Evolutionary conservation across 176 grass and related monocot genomes (phyloP), one percentile per base, ranked within the genome.

Genomic region (Carex parvula): DNA sequence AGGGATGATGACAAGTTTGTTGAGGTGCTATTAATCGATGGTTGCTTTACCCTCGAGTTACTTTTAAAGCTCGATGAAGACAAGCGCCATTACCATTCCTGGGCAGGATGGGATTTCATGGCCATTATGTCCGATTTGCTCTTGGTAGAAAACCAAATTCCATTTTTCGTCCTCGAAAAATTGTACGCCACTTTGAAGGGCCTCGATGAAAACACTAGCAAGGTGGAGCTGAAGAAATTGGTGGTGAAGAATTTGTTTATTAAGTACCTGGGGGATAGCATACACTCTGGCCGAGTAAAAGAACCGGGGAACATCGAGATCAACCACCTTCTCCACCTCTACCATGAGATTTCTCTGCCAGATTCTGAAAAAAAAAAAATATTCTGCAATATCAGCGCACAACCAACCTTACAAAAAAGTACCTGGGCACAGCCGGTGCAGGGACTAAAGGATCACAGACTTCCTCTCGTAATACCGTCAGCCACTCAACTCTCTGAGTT

Each of bases 121-220:
- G 12, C 46, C 74, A 79, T 79, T 55, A 50, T 79, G 74, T 79
- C 74, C 11, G 74, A 79, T 79, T 79, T 79, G 48, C 74, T 79
- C 30, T 72, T 72, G 68, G 17, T 72, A 39, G 68, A 72, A 72
- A 72, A 46, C 18, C 68, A 72, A 39, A 58, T 58, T 79, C 21
- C 50, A 50, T 79, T 79, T 16, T 57, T 33, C 14, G 15, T 79
- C 54, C 74, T 79, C 4, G n/a, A 58, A 30, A 16, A 79, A 30
- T 57, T 79, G 54, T 79, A 79, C 6, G 4, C 74, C 8, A 29
- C 14, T 16, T 29, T 32, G 1, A 58, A 58, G 7, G 3, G 74
- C 46, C 15, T 4, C 11, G 41, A 7, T 72, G 15, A 15, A 17
- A 72, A 41, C 39, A 41, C 39, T 3, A 29, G 0, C 52, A 26